phyloP scores from a whole-genome alignment of 2,329 filamentous ascomycete species.

The Aureobasidium zeae region DNA sequence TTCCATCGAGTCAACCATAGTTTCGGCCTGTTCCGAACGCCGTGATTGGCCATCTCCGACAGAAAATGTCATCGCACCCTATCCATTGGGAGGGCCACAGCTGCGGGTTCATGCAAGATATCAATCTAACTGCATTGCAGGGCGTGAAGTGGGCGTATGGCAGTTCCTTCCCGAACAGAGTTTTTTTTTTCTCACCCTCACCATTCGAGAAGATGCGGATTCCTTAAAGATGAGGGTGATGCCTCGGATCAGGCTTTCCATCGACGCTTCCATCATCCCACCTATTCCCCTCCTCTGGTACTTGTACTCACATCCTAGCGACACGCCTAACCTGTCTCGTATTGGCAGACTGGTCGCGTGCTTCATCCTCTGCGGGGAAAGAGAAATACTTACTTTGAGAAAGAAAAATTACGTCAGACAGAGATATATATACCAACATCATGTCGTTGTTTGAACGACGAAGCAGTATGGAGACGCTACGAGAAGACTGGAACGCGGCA shows the following conservation, averaged over 20 bases:
- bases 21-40: conserved; percentile 1
- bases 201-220: neutral
- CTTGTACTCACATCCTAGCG: conserved; percentile 2
- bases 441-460: conserved; percentile 15
- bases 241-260: conserved; percentile 3
- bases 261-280: neutral
- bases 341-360: conserved; percentile 9
- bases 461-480: conserved; percentile 12
- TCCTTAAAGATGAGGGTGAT: conserved; percentile 8
- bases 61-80: conserved; percentile 1
- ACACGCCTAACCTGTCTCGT: conserved; percentile 7
- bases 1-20: conserved; percentile 8
- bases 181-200: neutral
- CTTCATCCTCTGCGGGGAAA: conserved; percentile 12
- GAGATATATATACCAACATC: neutral
- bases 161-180: conserved; percentile 3
- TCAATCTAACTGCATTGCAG: too few relatives aligned
- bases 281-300: neutral
- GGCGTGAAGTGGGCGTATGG: too few relatives aligned
- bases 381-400: neutral
- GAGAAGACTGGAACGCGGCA: conserved; percentile 7
- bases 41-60: neutral
- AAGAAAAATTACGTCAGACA: conserved; percentile 10
- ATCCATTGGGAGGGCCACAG: conserved; percentile 7
- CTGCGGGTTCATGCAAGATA: neutral